phyloP scores from a whole-genome alignment of 305 asterid species.

The Ajuga reptans region DNA sequence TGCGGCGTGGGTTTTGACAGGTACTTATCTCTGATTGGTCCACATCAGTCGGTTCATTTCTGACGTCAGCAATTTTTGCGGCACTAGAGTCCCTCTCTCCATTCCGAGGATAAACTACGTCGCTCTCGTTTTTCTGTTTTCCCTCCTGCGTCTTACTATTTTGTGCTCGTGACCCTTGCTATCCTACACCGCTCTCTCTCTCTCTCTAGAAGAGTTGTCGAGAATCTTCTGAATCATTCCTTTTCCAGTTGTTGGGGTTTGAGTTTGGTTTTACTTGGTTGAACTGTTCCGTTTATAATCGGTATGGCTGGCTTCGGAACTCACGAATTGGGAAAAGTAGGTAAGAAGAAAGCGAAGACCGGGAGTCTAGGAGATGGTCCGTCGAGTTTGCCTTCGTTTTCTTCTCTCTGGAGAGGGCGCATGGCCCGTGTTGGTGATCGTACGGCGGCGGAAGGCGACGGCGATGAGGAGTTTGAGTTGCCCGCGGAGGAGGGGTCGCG shows the following conservation, averaged over 20 bases:
- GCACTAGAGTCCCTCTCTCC: not conserved
- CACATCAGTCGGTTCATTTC: not conserved
- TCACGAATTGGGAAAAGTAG: not conserved
- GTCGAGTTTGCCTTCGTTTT: conserved; percentile 12
- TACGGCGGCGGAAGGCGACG: not conserved
- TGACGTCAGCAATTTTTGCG: not conserved
- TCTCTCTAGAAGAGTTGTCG: not conserved
- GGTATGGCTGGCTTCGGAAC: conserved; percentile 17
- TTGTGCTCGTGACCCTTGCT: not conserved
- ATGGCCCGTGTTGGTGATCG: not conserved
- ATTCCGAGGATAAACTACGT: not conserved
- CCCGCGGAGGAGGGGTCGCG: conserved; percentile 21
- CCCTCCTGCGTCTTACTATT: not conserved
- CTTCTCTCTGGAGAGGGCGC: not conserved
- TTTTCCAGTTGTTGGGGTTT: not conserved
- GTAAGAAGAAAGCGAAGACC: not conserved
- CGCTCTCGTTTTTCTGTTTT: not conserved
- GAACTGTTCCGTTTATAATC: not conserved
- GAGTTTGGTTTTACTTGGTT: not conserved
- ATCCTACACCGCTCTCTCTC: not conserved
- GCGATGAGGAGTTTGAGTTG: conserved; percentile 13
- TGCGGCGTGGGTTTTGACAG: not conserved
- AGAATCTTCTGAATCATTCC: not conserved
- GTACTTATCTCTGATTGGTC: not conserved
- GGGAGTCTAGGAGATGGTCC: conserved; percentile 13